phyloP scores from a whole-genome alignment of 345 rosid genomes.

The Schrenkiella parvula region DNA sequence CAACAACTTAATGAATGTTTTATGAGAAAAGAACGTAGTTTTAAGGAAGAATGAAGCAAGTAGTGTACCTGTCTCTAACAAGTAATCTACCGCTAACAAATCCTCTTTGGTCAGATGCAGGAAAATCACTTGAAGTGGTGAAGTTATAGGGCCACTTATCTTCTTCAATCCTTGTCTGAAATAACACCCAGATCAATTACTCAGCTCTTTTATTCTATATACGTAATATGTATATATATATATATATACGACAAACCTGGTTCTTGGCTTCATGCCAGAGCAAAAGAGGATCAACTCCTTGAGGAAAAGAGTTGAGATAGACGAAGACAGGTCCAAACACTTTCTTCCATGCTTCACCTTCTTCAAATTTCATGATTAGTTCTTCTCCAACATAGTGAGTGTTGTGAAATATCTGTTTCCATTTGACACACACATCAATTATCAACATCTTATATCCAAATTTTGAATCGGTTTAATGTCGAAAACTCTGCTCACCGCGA shows the following conservation, averaged over 20 bases:
- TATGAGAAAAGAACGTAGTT: neutral
- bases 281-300: conserved; percentile 41
- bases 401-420: conserved; percentile 67
- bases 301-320: conserved; percentile 58
- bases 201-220: conserved; percentile 2
- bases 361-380: conserved; percentile 45
- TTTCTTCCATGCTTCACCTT: conserved; percentile 80
- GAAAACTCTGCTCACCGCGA: conserved; percentile 53
- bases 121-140: conserved; percentile 67
- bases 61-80: conserved; percentile 55
- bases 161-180: conserved; percentile 54
- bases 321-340: conserved; percentile 83
- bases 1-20: conserved; percentile 4
- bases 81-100: conserved; percentile 56
- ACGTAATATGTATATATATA: neutral
- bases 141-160: conserved; percentile 85
- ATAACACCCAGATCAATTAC: neutral
- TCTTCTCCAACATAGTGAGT: conserved; percentile 88
- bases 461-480: neutral
- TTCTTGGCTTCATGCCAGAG: conserved; percentile 85
- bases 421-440: neutral
- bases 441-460: neutral
- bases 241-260: conserved; percentile 42
- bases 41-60: neutral
- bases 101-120: conserved; percentile 58